Base-by-base conservation (phyloP, 345 rosid species). In the Dimocarpus longan region DNA sequence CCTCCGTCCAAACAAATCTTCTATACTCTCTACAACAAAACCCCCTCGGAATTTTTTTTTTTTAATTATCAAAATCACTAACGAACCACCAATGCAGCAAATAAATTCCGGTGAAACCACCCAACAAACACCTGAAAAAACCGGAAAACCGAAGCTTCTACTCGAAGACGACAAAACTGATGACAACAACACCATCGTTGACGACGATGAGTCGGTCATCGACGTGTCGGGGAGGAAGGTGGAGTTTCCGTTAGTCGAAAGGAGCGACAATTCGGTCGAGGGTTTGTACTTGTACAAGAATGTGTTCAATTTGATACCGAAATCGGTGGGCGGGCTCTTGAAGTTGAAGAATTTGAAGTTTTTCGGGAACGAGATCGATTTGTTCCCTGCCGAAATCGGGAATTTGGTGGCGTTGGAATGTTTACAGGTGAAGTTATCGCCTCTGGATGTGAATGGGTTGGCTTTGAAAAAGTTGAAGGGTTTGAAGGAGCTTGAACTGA, bases 401-500 rank as follows among this genome's bases (percentile, higher is more conserved):
- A 87, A 83, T 72, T 80, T 94, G 87, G 87, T 86, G 39, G 89
- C 90, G 40, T 86, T 96, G 84, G 99, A 96, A 85, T 82, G 92
- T 46, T 87, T 94, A 84, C 99, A 94, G 82, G 92, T 96, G 74
- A 94, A 91, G 85, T 70, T 96, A 26, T 91, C 98, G 1, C 80
- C 91, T 0, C 92, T 89, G 11, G 93, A 89, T 11, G 79, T 93
- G 43, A 89, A 86, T 42, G 91, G 93, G 22, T 77, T 91, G 76
- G 82, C 88, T 37, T 87, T 92, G 86, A 85, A 78, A 50, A 93
- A 91, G 81, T 84, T 96, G 77, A 84, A 88, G 75, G 91, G 89
- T 37, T 82, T 96, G 81, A 96, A 91, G 84, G 99, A 94, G 90
- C 95, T 96, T 21, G 95, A 96, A 77, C 84, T 96, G 28, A 90